phyloP scores from a whole-genome alignment of 139 green algal genomes.

The Nannochloris sp. region DNA sequence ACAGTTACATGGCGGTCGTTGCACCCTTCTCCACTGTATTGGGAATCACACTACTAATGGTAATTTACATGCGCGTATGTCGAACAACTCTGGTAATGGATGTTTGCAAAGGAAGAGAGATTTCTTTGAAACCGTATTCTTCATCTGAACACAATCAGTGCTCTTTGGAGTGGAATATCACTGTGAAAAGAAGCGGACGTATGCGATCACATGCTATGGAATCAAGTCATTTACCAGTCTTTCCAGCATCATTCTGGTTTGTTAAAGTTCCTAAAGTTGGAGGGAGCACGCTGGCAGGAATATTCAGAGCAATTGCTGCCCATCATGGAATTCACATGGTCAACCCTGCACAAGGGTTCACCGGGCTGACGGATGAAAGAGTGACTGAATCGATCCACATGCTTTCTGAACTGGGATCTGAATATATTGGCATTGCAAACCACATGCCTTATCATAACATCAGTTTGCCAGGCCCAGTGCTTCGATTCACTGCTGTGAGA shows the following conservation, averaged over 20 bases:
- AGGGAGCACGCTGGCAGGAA: not conserved
- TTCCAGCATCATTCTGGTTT: constrained; percentile 5
- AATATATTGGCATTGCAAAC: not conserved
- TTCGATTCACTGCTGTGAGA: no score
- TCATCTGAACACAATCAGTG: no score
- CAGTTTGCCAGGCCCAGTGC: not conserved
- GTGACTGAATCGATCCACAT: not conserved
- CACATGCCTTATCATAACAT: not conserved
- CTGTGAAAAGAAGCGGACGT: no score
- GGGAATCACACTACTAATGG: no score
- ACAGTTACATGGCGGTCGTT: no score
- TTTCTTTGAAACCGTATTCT: no score
- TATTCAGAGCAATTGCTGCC: not conserved
- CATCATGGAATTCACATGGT: not conserved
- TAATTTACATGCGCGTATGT: no score
- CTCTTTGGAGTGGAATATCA: no score
- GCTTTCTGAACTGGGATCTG: not conserved
- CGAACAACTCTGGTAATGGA: no score
- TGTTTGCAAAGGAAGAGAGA: no score
- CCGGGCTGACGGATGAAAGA: not conserved
- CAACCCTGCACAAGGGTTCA: not conserved
- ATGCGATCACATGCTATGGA: no score
- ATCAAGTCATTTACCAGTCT: not conserved
- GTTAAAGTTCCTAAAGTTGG: not conserved
- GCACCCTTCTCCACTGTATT: no score